Evolutionary conservation across 169 alveolate species (phyloP).

Genomic region (Plasmodium knowlesi): DNA sequence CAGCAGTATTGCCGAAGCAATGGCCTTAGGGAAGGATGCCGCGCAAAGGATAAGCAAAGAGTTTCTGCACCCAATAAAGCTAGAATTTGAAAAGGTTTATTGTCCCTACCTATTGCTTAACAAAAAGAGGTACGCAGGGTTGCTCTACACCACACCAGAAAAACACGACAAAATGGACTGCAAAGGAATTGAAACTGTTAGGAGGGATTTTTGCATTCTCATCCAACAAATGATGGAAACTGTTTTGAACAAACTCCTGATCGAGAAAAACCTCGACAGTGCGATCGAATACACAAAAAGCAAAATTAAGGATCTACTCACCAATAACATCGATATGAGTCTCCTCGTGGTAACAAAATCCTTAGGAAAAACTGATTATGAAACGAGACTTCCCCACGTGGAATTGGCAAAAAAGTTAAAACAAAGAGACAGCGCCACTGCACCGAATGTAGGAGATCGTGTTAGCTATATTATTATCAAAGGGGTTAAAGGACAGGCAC

Average conservation of each 20-base stretch:
- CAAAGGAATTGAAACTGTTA: slow-evolving; percentile 97
- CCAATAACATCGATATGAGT: slow-evolving; percentile 97
- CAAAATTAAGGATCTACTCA: slow-evolving; percentile 90
- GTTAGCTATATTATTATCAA: slow-evolving; percentile 96
- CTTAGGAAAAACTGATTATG: slow-evolving; percentile 94
- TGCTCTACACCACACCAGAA: slow-evolving; percentile 94
- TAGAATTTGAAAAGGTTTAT: slow-evolving; percentile 98
- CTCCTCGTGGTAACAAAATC: slow-evolving; percentile 98
- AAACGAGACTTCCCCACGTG: slow-evolving; percentile 98
- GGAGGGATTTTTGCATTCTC: slow-evolving; percentile 97
- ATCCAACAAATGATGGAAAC: slow-evolving; percentile 96
- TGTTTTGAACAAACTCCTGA: slow-evolving; percentile 91
- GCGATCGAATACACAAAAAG: slow-evolving; percentile 92
- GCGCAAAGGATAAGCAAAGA: slow-evolving; percentile 92
- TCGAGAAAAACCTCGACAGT: slow-evolving; percentile 92
- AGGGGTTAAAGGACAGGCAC: slow-evolving; percentile 95
- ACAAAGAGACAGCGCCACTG: slow-evolving; percentile 95
- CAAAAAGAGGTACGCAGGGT: slow-evolving; percentile 98
- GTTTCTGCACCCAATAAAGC: slow-evolving; percentile 94
- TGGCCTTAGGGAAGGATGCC: slow-evolving; percentile 94
- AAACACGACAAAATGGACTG: slow-evolving; percentile 97
- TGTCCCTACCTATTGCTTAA: slow-evolving; percentile 96
- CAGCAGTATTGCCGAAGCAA: slow-evolving; percentile 90
- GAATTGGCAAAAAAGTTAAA: slow-evolving; percentile 98
- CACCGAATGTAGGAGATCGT: slow-evolving; percentile 99